Conservation (phyloP, 768 basidiomycete species). For the Russula sp. region DNA sequence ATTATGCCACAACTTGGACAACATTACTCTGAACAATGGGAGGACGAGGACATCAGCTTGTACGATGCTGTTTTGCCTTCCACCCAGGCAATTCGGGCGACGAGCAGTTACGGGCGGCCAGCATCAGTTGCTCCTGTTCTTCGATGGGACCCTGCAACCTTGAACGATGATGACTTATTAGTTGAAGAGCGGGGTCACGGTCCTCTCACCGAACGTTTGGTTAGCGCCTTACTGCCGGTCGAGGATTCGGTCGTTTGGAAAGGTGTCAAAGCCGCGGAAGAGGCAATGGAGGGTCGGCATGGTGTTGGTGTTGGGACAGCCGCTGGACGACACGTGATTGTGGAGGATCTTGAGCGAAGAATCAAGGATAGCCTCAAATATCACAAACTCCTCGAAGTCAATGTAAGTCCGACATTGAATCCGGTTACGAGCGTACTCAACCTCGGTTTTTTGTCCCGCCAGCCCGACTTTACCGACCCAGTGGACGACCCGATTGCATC, state of each 20-base stretch:
- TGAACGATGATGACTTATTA: slow-evolving; percentile 65
- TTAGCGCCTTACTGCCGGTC: slow-evolving; percentile 69
- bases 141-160: slow-evolving; percentile 80
- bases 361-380: slow-evolving; percentile 74
- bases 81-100: slow-evolving; percentile 41
- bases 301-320: slow-evolving; percentile 73
- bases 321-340: slow-evolving; percentile 74
- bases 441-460: slow-evolving; percentile 1
- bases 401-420: slow-evolving; percentile 50
- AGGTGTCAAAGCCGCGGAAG: slow-evolving; percentile 79
- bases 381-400: slow-evolving; percentile 64
- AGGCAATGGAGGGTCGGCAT: slow-evolving; percentile 79
- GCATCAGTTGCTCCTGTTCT: slow-evolving; percentile 52
- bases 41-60: slow-evolving; percentile 76
- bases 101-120: slow-evolving; percentile 35
- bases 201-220: slow-evolving; percentile 80
- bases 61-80: slow-evolving; percentile 45
- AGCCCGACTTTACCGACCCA: slow-evolving; percentile 73
- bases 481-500: slow-evolving; percentile 95
- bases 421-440: slow-evolving; percentile 28
- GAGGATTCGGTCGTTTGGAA: slow-evolving; percentile 63
- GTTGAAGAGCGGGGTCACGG: slow-evolving; percentile 82
- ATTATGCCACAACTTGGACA: slow-evolving; percentile 81
- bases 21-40: slow-evolving; percentile 92
- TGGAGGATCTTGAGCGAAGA: slow-evolving; percentile 72